Evolutionary conservation across 768 basidiomycete species (phyloP).

Genomic region (Leccinum uliginosum): DNA sequence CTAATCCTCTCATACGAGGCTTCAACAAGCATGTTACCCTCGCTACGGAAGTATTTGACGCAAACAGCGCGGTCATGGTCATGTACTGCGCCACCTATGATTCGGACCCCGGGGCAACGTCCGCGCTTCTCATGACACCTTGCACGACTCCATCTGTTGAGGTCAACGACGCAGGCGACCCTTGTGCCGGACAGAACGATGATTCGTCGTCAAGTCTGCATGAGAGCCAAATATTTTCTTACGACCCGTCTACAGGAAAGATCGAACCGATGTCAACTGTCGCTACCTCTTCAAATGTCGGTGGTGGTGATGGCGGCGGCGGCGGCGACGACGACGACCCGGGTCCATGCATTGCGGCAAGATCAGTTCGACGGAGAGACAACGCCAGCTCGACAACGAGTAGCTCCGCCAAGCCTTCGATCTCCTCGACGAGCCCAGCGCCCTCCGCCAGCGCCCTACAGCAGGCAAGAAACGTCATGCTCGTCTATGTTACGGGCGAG

Average conservation of each 20-base stretch:
- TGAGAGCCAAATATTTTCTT: conserved; percentile 58
- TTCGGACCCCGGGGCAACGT: conserved; percentile 42
- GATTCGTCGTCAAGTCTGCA: conserved; percentile 19
- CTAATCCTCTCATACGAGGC: conserved; percentile 11
- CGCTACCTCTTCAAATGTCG: conserved; percentile 24
- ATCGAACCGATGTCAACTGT: conserved; percentile 52
- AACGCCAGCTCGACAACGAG: conserved; percentile 4
- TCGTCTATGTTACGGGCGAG: conserved; percentile 46
- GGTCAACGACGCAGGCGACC: not conserved
- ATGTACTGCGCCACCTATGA: conserved; percentile 62
- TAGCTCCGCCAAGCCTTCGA: conserved; percentile 11
- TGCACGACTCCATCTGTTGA: conserved; percentile 30
- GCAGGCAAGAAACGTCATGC: conserved; percentile 38
- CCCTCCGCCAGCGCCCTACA: conserved; percentile 11
- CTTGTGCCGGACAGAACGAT: conserved; percentile 7
- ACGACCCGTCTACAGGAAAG: conserved; percentile 41
- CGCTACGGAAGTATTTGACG: conserved; percentile 40
- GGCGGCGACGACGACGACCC: not conserved
- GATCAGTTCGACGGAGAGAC: conserved; percentile 13
- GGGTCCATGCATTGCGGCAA: conserved; percentile 2
- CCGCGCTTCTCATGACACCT: conserved; percentile 46
- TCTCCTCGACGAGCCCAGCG: conserved; percentile 11
- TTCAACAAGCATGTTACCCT: conserved; percentile 37
- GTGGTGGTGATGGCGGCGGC: too few relatives aligned
- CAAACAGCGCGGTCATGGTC: conserved; percentile 31